Evolutionary conservation across 2,329 filamentous ascomycete genomes (phyloP), one percentile per base, ranked within the genome.

Genomic region (Blumeria hordei): DNA sequence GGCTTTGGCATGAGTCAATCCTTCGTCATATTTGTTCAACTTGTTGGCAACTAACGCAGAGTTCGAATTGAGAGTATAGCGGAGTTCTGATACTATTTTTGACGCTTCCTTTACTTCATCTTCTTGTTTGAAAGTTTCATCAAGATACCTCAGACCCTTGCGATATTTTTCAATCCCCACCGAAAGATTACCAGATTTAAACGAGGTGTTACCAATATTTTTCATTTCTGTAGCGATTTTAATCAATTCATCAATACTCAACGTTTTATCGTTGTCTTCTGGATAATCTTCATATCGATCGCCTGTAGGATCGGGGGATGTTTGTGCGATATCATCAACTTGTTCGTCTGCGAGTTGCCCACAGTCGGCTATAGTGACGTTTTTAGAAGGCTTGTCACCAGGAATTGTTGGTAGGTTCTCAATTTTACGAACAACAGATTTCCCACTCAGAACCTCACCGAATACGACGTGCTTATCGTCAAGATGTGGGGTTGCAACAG

Each of bases 391-490:
- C 70, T 88, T 90, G 72, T 96, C 92, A 63, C 76, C 77, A 33
- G 75, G 70, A 61, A 81, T 74, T 1, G 85, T 92, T 54, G 74
- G 73, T 58, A 86, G 72, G 69, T 92, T 92, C 71, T 98, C 92
- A 64, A 96, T 81, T 67, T 88, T 81, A 60, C 92, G 83, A 36
- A 96, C 78, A 39, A 95, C 72, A 58, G 85, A 88, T 75, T 95
- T 96, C 64, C 92, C 92, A 58, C 81, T 84, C 64, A 95, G 77
- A 55, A 96, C 90, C 67, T 95, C 83, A 59, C 92, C 92, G 63
- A 95, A 98, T 28, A 98, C 88, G 50, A 96, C 92, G 70, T 98
- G 90, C 75, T 98, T 98, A 67, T 80, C 80, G 68, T 98, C 88
- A 41, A 96, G 78, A 68, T 96, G 92, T 51, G 88, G 88, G 12